Percentiles rank a stretch among this genome's conserved stretches.
Evolutionary conservation across 352 stramenopile species (phyloP).

Genomic region (Thalassiosira delicatula): DNA sequence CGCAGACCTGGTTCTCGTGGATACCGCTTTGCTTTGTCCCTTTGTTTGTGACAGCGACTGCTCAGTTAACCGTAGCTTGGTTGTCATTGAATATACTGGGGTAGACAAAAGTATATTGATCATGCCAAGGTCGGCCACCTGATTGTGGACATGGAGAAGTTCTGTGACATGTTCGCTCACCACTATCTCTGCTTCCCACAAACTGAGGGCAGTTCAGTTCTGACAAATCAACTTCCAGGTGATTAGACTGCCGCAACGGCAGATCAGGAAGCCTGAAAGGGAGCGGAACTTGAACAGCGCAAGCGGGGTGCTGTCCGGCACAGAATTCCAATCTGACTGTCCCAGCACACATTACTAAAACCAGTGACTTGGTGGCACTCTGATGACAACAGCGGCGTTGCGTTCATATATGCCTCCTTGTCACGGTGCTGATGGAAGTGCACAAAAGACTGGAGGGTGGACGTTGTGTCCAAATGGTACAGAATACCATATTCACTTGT

Average conservation of each 20-base stretch:
- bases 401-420: not conserved
- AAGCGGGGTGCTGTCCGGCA: not conserved
- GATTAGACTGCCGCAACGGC: not conserved
- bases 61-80: not conserved
- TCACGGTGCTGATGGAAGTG: constrained; percentile 10
- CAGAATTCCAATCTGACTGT: too few relatives aligned
- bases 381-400: not conserved
- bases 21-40: not conserved
- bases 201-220: not conserved
- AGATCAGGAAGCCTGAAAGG: not conserved
- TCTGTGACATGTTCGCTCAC: not conserved
- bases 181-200: constrained; percentile 14
- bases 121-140: not conserved
- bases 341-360: constrained; percentile 6
- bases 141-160: not conserved
- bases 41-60: not conserved
- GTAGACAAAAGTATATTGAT: not conserved
- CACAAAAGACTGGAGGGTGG: not conserved
- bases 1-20: not conserved
- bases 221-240: constrained; percentile 2
- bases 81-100: not conserved
- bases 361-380: not conserved
- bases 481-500: constrained; percentile 5
- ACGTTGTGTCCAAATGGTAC: not conserved
- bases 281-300: not conserved